phyloP scores from a whole-genome alignment of 768 basidiomycete species.

The Pholiota microspora region DNA sequence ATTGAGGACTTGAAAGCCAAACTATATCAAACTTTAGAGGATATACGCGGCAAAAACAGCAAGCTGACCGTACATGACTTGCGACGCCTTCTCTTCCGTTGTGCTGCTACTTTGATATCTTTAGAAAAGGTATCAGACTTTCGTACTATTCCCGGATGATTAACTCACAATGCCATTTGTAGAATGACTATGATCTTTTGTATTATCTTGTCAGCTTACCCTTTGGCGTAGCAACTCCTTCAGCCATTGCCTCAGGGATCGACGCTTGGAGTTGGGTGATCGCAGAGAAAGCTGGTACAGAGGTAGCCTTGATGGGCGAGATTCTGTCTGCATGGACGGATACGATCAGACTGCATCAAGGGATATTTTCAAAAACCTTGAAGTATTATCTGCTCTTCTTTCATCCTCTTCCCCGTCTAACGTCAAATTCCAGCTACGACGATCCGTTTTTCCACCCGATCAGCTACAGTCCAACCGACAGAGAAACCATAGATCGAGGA shows the following conservation, averaged over 20 bases:
- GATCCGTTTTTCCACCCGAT: constrained; percentile 89
- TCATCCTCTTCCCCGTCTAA: not conserved
- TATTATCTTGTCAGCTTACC: constrained; percentile 87
- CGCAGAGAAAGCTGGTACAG: constrained; percentile 76
- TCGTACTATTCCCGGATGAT: not conserved
- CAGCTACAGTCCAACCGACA: constrained; percentile 88
- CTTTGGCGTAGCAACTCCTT: constrained; percentile 84
- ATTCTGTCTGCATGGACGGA: constrained; percentile 85
- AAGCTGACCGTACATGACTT: constrained; percentile 79
- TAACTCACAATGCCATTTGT: not conserved
- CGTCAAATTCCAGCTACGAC: constrained; percentile 53
- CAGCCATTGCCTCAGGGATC: constrained; percentile 82
- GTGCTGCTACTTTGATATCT: constrained; percentile 78
- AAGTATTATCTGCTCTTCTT: constrained; percentile 48
- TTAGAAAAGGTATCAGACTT: constrained; percentile 47
- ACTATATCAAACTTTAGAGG: constrained; percentile 62
- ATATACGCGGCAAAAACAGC: constrained; percentile 71
- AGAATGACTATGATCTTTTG: constrained; percentile 86
- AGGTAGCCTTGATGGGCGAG: constrained; percentile 83
- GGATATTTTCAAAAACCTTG: constrained; percentile 77
- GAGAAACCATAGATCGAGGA: constrained; percentile 74
- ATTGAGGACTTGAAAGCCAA: constrained; percentile 65
- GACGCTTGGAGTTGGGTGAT: constrained; percentile 98
- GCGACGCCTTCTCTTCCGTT: constrained; percentile 82
- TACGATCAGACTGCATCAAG: constrained; percentile 73